Conservation (phyloP, 208 protist species). For the Leishmania guyanensis region DNA sequence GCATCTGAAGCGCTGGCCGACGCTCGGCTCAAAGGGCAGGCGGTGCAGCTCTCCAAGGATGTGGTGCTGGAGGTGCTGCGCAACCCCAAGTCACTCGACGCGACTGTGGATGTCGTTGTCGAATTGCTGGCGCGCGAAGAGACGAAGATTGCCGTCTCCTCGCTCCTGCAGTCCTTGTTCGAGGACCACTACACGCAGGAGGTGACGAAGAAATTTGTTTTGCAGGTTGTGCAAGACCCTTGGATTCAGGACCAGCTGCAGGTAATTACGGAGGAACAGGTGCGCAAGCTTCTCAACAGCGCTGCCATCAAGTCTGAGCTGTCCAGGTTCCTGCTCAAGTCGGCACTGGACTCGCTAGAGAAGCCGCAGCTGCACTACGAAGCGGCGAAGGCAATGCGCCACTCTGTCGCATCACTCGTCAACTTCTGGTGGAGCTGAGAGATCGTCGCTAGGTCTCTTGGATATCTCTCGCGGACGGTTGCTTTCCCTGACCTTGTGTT, state of each 20-base stretch:
- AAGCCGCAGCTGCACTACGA: constrained; percentile 67
- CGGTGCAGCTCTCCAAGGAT: constrained; percentile 81
- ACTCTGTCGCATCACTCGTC: constrained; percentile 41
- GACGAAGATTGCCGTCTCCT: constrained; percentile 81
- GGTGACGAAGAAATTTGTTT: constrained; percentile 91
- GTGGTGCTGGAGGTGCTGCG: constrained; percentile 77
- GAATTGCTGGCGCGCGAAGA: constrained; percentile 73
- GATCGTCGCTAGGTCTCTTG: too few relatives aligned
- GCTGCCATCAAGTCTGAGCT: constrained; percentile 54
- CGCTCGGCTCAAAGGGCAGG: constrained; percentile 57
- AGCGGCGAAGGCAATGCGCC: constrained; percentile 61
- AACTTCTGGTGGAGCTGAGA: constrained; percentile 54
- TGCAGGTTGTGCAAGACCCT: constrained; percentile 77
- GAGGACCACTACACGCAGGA: constrained; percentile 93
- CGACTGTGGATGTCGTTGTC: constrained; percentile 65
- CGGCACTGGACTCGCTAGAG: constrained; percentile 50
- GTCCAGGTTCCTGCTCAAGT: constrained; percentile 60
- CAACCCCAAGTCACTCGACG: constrained; percentile 67
- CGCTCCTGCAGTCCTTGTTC: constrained; percentile 80
- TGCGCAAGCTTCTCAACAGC: constrained; percentile 62
- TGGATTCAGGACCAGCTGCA: constrained; percentile 89
- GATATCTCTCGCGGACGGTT: not conserved
- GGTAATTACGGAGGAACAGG: constrained; percentile 75
- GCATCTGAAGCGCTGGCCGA: constrained; percentile 85
- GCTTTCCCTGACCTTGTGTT: not conserved